Base-by-base conservation (phyloP, 2,329 filamentous ascomycete species). In the Aspergillus pseudoviridinutans region DNA sequence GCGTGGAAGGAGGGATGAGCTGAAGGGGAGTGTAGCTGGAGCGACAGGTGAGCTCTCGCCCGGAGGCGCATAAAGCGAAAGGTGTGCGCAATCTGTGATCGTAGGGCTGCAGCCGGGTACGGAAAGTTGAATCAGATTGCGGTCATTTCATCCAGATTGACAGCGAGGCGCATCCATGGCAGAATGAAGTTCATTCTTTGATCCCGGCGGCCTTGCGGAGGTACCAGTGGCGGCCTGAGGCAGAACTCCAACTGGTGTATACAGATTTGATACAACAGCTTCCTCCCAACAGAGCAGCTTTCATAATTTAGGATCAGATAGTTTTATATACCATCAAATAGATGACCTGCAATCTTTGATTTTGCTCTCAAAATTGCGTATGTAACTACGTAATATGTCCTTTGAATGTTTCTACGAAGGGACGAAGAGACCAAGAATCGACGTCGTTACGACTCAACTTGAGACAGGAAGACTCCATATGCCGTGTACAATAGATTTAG, bases 171-270 rank as follows among this genome's bases (percentile, higher is more conserved):
- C 54, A 56, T 52, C 44, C 38, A 46, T 41, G 42, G 38, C 49
- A 46, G 51, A 38, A 50, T 2, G 20, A 52, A 52, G 46, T 47
- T 55, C 50, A 49, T 58, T 41, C 27, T 47, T 50, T 50, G 41
- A 29, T 56, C 32, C 24, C 29, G 38, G 51, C 44, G 46, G 51
- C 32, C 46, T 53, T 53, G 51, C 35, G 46, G 50, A 50, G 54
- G 54, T 55, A 50, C 55, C 27, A 35, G n/a, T 49, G 17, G 50
- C 32, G 55, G 62, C 62, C 67, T 70, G 55, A 71, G 68, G 68
- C 65, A 63, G 25, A 1, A 49, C 58, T 24, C 41, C 35, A 25
- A 50, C 42, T 59, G 51, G 17, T n/a, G 47, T 55, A 42, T 58
- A 52, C 35, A 50, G 25, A 20, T 35, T 35, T 4, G 6, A 4